Percentiles rank a stretch among this genome's conserved stretches.
Evolutionary conservation across 495 filamentous ascomycete genomes (phyloP).

Genomic region (Aspergillus kassunensis): DNA sequence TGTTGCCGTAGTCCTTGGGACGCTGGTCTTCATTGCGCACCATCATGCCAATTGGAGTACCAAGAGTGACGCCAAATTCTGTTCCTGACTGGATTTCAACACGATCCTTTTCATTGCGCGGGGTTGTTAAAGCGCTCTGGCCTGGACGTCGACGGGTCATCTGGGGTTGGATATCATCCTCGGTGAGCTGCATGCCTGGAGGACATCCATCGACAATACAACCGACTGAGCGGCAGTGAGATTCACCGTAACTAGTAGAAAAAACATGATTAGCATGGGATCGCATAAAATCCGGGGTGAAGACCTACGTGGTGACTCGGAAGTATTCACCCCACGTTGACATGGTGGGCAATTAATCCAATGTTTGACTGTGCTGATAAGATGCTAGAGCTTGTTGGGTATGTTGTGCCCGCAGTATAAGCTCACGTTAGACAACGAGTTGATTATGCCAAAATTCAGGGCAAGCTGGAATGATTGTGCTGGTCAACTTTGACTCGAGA

Average conservation of each 20-base stretch:
- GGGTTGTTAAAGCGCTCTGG: conserved; percentile 86
- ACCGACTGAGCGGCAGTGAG: conserved; percentile 85
- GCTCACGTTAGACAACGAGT: not conserved
- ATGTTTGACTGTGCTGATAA: not conserved
- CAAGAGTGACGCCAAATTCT: conserved; percentile 87
- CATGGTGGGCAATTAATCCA: conserved; percentile 40
- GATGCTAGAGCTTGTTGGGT: not conserved
- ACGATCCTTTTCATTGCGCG: conserved; percentile 85
- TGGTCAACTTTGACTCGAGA: conserved; percentile 8
- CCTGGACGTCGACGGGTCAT: conserved; percentile 89
- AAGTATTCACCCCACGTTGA: conserved; percentile 90
- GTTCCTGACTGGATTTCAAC: conserved; percentile 94
- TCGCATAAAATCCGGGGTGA: conserved; percentile 4
- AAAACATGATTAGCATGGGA: not conserved
- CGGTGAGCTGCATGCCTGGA: conserved; percentile 82
- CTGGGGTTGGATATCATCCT: conserved; percentile 90
- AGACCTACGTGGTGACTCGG: conserved; percentile 75
- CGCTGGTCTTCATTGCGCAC: conserved; percentile 92
- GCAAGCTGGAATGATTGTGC: not conserved
- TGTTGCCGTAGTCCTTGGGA: conserved; percentile 87
- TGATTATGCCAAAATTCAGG: not conserved
- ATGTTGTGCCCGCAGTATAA: not conserved
- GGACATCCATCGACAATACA: conserved; percentile 87
- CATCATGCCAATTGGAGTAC: conserved; percentile 84
- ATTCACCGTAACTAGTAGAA: conserved; percentile 72